Conservation (phyloP, 495 filamentous ascomycete species). For the Parachaetomium inaequale region DNA sequence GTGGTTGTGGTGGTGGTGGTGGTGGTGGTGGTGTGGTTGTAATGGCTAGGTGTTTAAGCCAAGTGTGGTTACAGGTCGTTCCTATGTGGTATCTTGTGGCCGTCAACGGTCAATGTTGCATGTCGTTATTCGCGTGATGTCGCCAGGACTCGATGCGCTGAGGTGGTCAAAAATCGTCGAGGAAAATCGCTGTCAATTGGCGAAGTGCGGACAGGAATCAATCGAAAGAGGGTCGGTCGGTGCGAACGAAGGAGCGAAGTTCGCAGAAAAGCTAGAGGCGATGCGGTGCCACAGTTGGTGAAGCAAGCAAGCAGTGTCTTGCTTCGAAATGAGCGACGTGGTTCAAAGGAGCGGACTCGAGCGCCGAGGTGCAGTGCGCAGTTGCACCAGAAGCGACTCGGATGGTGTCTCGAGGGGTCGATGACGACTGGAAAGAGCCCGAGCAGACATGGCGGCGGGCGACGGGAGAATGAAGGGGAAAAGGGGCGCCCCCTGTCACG, state of each 20-base stretch:
- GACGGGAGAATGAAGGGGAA: slow-evolving; percentile 4
- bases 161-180: background rate
- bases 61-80: background rate
- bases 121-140: background rate
- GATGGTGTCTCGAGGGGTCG: slow-evolving; percentile 6
- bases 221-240: background rate
- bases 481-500: slow-evolving; percentile 2
- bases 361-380: background rate
- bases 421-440: slow-evolving; percentile 6
- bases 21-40: background rate
- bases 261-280: background rate
- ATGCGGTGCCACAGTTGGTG: background rate
- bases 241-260: slow-evolving; percentile 11
- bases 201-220: background rate
- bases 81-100: background rate
- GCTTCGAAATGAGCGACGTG: slow-evolving; percentile 3
- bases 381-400: background rate
- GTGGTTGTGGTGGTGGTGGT: too few relatives aligned
- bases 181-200: background rate
- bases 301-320: background rate
- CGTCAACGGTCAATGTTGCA: background rate
- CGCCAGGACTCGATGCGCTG: slow-evolving; percentile 10
- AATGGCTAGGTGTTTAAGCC: background rate
- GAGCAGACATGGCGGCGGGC: background rate
- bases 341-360: slow-evolving; percentile 15